phyloP scores from a whole-genome alignment of 106 monocot species.

The Acorus gramineus region DNA sequence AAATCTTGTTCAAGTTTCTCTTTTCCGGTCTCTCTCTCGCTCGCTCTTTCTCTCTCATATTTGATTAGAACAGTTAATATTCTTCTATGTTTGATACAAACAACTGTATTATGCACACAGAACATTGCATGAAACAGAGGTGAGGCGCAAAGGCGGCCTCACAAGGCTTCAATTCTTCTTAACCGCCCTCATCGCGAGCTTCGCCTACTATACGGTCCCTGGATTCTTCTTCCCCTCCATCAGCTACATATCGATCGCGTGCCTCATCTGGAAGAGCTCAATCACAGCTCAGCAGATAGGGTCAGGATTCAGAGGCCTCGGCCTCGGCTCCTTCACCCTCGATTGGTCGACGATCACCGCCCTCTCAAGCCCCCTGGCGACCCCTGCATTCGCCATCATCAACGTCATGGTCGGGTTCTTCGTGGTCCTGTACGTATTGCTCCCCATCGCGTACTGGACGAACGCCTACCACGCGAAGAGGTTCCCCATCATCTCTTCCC shows the following conservation, averaged over 20 bases:
- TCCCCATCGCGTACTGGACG: slow-evolving; percentile 41
- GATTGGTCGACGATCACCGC: slow-evolving; percentile 36
- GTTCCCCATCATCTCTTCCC: slow-evolving; percentile 29
- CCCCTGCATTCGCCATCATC: slow-evolving; percentile 26
- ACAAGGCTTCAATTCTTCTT: slow-evolving; percentile 50
- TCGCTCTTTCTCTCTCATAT: neutral
- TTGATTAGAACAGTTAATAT: neutral
- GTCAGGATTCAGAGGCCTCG: slow-evolving; percentile 37
- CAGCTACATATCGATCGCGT: slow-evolving; percentile 29
- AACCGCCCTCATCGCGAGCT: slow-evolving; percentile 22
- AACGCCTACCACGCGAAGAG: slow-evolving; percentile 32
- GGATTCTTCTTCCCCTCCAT: slow-evolving; percentile 39
- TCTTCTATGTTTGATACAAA: neutral
- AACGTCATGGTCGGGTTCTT: slow-evolving; percentile 37
- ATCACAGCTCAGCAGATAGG: slow-evolving; percentile 52
- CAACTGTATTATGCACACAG: neutral
- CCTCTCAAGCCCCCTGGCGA: slow-evolving; percentile 26
- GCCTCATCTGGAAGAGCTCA: slow-evolving; percentile 43
- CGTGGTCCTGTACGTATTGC: slow-evolving; percentile 17
- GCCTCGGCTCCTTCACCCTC: slow-evolving; percentile 49
- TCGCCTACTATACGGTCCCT: slow-evolving; percentile 49
- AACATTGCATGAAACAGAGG: slow-evolving; percentile 44
- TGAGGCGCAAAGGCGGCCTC: slow-evolving; percentile 27
- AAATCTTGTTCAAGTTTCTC: slow-evolving; percentile 52
- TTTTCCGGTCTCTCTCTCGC: slow-evolving; percentile 21